phyloP scores from a whole-genome alignment of 2,329 filamentous ascomycete species.

The Aspergillus fischeri region DNA sequence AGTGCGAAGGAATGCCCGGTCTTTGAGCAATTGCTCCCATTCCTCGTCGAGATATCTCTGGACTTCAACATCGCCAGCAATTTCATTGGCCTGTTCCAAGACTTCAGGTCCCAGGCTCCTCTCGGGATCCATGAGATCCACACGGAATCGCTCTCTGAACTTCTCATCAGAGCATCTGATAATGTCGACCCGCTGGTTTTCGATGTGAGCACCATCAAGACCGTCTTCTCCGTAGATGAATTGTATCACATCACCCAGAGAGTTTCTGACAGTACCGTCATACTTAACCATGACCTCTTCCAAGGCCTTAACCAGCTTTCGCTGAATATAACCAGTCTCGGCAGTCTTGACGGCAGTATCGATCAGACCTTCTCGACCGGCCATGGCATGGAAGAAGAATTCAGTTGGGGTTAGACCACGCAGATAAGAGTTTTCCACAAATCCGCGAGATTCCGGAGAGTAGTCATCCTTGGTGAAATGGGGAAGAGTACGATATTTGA shows the following conservation, averaged over 20 bases:
- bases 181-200: slow-evolving; percentile 85
- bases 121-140: slow-evolving; percentile 76
- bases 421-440: slow-evolving; percentile 97
- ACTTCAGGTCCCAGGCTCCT: slow-evolving; percentile 62
- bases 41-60: slow-evolving; percentile 86
- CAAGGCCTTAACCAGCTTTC: slow-evolving; percentile 93
- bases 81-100: slow-evolving; percentile 81
- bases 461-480: slow-evolving; percentile 99
- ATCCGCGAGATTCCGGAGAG: slow-evolving; percentile 91
- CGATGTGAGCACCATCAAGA: slow-evolving; percentile 86
- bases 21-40: slow-evolving; percentile 71
- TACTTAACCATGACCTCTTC: slow-evolving; percentile 98
- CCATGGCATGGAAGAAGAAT: slow-evolving; percentile 99
- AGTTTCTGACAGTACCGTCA: slow-evolving; percentile 95
- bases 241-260: slow-evolving; percentile 90
- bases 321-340: slow-evolving; percentile 98
- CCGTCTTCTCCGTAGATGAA: slow-evolving; percentile 98
- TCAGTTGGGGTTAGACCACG: slow-evolving; percentile 92
- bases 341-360: slow-evolving; percentile 99
- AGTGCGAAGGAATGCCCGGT: slow-evolving; percentile 69
- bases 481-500: slow-evolving; percentile 94
- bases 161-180: slow-evolving; percentile 73
- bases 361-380: slow-evolving; percentile 98
- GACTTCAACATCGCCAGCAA: slow-evolving; percentile 79
- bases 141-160: slow-evolving; percentile 75